phyloP scores from a whole-genome alignment of 352 stramenopile genomes.

The Phytophthora rubi region DNA sequence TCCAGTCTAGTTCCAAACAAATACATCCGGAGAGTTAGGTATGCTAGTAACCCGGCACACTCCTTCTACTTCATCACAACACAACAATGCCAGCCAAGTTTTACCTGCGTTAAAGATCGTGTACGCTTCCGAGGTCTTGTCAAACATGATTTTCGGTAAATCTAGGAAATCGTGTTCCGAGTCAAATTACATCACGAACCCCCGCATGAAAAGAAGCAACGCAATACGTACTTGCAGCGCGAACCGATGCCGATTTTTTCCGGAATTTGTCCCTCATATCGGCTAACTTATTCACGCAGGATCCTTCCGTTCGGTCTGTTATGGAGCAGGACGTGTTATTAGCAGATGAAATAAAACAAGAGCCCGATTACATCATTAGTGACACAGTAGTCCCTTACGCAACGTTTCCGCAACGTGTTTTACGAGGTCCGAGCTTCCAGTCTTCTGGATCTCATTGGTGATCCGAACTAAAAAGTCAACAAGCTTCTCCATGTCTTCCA shows the following conservation, averaged over 20 bases:
- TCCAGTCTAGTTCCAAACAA: constrained; percentile 50
- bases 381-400: constrained; percentile 27
- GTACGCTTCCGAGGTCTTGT: constrained; percentile 58
- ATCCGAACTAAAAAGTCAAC: constrained; percentile 67
- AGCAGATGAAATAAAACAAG: background rate
- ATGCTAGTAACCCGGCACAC: background rate
- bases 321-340: constrained; percentile 8
- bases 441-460: constrained; percentile 63
- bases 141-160: constrained; percentile 12
- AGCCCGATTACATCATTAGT: background rate
- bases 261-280: constrained; percentile 62
- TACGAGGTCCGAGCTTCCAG: constrained; percentile 50
- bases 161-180: background rate
- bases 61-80: background rate
- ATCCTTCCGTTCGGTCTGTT: constrained; percentile 57
- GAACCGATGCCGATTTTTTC: constrained; percentile 43
- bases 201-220: background rate
- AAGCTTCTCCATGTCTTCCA: constrained; percentile 58
- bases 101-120: constrained; percentile 76
- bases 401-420: constrained; percentile 38
- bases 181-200: constrained; percentile 18
- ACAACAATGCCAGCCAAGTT: background rate
- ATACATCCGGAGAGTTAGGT: background rate
- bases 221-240: constrained; percentile 53
- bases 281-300: constrained; percentile 62